These are phyloP conservation scores for Suillus weaverae DNA, from an alignment of 768 basidiomycete genomes.

Conservation along the genomic window DNA sequence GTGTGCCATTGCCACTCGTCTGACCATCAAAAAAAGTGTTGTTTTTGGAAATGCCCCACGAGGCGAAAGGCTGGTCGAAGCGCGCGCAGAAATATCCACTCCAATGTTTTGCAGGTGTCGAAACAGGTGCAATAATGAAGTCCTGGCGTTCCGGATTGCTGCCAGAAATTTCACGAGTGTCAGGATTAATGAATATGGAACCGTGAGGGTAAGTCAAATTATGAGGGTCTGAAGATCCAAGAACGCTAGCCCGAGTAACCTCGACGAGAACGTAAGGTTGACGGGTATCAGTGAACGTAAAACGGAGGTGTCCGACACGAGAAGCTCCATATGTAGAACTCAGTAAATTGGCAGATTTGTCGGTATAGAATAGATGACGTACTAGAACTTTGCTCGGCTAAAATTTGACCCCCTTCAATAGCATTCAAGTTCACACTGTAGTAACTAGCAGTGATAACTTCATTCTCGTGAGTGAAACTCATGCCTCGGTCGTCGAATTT, in stretches of 20 bases:
- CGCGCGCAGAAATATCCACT: constrained; percentile 57
- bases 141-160: constrained; percentile 71
- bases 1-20: constrained; percentile 38
- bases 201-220: constrained; percentile 58
- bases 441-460: constrained; percentile 52
- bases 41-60: constrained; percentile 53
- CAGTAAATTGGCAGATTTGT: not conserved
- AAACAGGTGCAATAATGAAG: constrained; percentile 60
- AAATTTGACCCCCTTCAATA: constrained; percentile 48
- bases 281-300: constrained; percentile 52
- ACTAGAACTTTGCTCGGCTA: constrained; percentile 66
- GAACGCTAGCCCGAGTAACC: constrained; percentile 60
- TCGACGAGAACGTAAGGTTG: constrained; percentile 66
- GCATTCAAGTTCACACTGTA: constrained; percentile 61
- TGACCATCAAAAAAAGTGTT: constrained; percentile 35
- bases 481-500: constrained; percentile 63
- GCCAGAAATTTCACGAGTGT: constrained; percentile 54
- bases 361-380: constrained; percentile 22
- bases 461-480: constrained; percentile 48
- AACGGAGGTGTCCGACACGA: constrained; percentile 71
- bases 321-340: constrained; percentile 53
- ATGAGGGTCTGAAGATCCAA: constrained; percentile 49
- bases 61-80: constrained; percentile 46
- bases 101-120: constrained; percentile 39
- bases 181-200: constrained; percentile 44